A percentile compares a stretch with the other conserved stretches of the same genome.
These are phyloP conservation scores for Catenaria anguillulae DNA, from an alignment of 371 early-diverging fungal species.

Conservation along the genomic window DNA sequence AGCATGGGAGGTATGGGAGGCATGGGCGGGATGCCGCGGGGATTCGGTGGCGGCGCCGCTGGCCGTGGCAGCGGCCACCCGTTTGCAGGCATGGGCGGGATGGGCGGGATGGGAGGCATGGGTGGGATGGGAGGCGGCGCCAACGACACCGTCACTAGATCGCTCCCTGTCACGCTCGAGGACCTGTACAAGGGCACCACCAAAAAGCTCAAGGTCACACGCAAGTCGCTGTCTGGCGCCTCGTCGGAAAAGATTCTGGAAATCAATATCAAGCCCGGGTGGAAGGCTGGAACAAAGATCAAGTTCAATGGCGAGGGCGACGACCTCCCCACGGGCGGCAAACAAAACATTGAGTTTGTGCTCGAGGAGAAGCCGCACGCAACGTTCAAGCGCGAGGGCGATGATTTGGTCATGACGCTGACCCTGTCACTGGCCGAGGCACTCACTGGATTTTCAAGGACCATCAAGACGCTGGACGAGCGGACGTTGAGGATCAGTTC, in stretches of 20 bases:
- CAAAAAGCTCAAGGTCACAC: conserved; percentile 86
- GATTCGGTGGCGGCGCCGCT: conserved; percentile 17
- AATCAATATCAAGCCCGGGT: conserved; percentile 86
- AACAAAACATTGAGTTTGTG: conserved; percentile 51
- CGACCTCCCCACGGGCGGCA: conserved; percentile 57
- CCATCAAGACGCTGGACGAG: conserved; percentile 63
- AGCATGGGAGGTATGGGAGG: conserved; percentile 8
- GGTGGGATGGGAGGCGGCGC: conserved; percentile 8
- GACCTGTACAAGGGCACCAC: conserved; percentile 83
- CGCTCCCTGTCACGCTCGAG: conserved; percentile 68
- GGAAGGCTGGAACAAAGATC: conserved; percentile 97
- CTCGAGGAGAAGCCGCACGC: conserved; percentile 89
- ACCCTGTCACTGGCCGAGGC: conserved; percentile 63
- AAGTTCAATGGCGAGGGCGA: conserved; percentile 88
- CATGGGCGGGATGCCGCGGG: conserved; percentile 12
- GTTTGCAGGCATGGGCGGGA: conserved; percentile 17
- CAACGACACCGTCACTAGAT: conserved; percentile 43
- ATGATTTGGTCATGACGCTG: conserved; percentile 55
- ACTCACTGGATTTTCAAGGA: conserved; percentile 58
- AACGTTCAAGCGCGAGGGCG: conserved; percentile 73
- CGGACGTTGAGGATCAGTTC: conserved; percentile 47
- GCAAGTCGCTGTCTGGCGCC: conserved; percentile 45
- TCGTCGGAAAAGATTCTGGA: conserved; percentile 21
- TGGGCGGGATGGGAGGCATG: conserved; percentile 11
- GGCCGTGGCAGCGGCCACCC: conserved; percentile 6